A percentile compares a stretch with the other conserved stretches of the same genome.
These are phyloP conservation scores for Hypoxylon sp. DNA, from an alignment of 2,329 filamentous ascomycete genomes.

Conservation along the genomic window DNA sequence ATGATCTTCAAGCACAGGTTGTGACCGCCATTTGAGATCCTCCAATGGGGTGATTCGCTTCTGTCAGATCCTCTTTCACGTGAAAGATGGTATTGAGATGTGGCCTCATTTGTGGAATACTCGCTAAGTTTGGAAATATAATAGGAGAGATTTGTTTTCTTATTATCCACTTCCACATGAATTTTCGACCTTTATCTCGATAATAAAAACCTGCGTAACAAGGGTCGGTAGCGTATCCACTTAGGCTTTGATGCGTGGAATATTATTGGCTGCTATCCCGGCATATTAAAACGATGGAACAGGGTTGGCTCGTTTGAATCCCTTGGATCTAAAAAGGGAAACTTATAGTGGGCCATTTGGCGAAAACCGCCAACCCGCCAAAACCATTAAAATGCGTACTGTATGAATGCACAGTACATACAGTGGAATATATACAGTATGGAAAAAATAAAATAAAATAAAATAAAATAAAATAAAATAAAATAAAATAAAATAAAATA, in stretches of 20 bases:
- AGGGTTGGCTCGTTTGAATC: constrained; percentile 35
- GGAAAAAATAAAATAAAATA: no score
- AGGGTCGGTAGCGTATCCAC: constrained; percentile 25
- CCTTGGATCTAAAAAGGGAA: constrained; percentile 38
- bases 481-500: no score
- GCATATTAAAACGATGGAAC: constrained; percentile 20
- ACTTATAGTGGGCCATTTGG: no score
- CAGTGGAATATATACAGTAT: no score
- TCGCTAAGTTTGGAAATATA: neutral
- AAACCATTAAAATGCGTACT: no score
- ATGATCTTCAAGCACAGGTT: neutral
- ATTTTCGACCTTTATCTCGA: constrained; percentile 18
- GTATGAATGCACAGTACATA: no score
- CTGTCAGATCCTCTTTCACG: neutral
- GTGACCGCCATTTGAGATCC: neutral
- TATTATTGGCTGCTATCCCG: constrained; percentile 22
- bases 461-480: no score
- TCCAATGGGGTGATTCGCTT: neutral
- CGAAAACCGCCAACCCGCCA: no score
- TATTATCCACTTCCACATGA: constrained; percentile 6
- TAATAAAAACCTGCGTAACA: constrained; percentile 31
- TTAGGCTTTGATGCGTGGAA: neutral
- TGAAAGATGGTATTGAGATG: neutral
- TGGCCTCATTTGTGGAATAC: neutral
- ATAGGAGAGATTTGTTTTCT: constrained; percentile 1